Evolutionary conservation across 1,284 basidiomycete species (phyloP), one percentile per base, ranked within the genome.

Genomic region (Entoloma clypeatum): DNA sequence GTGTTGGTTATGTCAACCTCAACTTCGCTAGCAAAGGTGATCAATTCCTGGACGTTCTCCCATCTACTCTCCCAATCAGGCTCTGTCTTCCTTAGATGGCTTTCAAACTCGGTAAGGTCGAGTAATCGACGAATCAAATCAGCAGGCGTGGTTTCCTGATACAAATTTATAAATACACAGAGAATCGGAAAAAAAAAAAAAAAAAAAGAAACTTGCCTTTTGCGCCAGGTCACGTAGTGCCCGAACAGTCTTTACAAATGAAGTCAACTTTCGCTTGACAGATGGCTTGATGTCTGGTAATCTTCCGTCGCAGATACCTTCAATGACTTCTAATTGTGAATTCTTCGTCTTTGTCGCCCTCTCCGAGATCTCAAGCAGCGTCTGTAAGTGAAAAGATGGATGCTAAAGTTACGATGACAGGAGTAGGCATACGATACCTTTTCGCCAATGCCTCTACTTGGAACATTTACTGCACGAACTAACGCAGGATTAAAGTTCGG

Each of bases 11-110:
- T 30, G 13, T 54, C 53, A 39, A 56, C 45, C 45, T 74, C 69
- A 21, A 74, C 62, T 45, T 83, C 77, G 39, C 65, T 75, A 6
- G 82, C 81, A 51, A 84, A 86, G 28, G 71, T 83, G 47, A 88
- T 80, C 49, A 95, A 66, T 63, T 94, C 91, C 54, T 88, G 75
- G 0, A 94, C 81, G 59, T 95, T 94, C 59, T 92, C 86, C 87
- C 84, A 86, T 24, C 89, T 72, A 27, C 75, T 76, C 28, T 86
- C 82, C 66, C 76, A 82, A 49, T 94, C 90, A 4, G 69, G 69
- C 45, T 88, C 77, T 0, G 78, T 81, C 53, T 77, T 79, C 54
- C 75, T 76, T 24, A 95, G 69, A 53, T 92, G 74, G 4, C 74
- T 75, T 54, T 84, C 72, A 56, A 91, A 94, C 1, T 73, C 62